Base-by-base conservation (phyloP, 352 stramenopile genomes). In the Elongisporangium undulatum region DNA sequence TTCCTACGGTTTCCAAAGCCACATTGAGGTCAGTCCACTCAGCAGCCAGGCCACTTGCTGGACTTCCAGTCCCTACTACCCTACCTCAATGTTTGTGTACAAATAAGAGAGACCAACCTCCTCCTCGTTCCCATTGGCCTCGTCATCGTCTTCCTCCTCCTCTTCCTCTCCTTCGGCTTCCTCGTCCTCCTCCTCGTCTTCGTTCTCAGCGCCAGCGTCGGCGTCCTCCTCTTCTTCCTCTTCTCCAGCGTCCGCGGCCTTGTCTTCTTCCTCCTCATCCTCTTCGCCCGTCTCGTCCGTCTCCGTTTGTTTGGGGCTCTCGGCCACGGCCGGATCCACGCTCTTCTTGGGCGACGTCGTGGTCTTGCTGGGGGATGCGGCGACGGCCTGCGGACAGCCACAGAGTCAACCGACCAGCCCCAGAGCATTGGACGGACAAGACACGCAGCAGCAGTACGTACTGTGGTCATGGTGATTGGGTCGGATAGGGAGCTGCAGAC, bases 11-110 rank as follows among this genome's bases (percentile, higher is more conserved):
- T n/a, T 49, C 9, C 41, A 38, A 49, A 55, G n/a, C 17, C 9
- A 34, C 22, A 24, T 15, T 20, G 21, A 17, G 22, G n/a, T n/a
- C n/a, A n/a, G n/a, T n/a, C n/a, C n/a, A n/a, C n/a, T n/a, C n/a
- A n/a, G n/a, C n/a, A n/a, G n/a, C n/a, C n/a, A 23, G 24, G 7
- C 15, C 48, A n/a, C 49, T 1, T 49, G 2, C 50, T 12, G 38
- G 19, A 16, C 4, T 45, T 15, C 16, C 56, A 34, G 22, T 17
- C 9, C 29, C 52, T 15, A 4, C 10, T 24, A 8, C 24, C 17
- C 39, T 60, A 77, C 72, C 69, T 87, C 77, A 63, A 89, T 82
- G 61, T 78, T 87, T 19, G 72, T 81, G 64, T 89, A 89, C 55
- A 89, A 61, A 53, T 84, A 87, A 22, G 77, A 76, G 54, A 89